Percentiles rank a stretch among this genome's conserved stretches.
Evolutionary conservation across 1,139 yeast genomes (phyloP).

Genomic region (Geotrichum fermentans): DNA sequence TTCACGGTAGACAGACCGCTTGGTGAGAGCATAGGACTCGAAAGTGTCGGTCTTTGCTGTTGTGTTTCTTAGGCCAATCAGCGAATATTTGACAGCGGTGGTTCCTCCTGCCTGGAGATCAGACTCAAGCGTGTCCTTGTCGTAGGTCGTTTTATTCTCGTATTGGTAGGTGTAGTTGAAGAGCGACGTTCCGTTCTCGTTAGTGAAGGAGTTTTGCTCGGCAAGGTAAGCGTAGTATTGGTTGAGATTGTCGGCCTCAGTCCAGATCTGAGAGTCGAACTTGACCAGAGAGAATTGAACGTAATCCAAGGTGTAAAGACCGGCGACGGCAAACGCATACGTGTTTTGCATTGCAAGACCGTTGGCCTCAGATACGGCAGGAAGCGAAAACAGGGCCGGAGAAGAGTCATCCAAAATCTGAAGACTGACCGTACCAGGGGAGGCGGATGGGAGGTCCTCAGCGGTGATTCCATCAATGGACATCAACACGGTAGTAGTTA

Average conservation of each 20-base stretch:
- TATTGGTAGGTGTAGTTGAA: constrained; percentile 21
- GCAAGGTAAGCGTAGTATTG: constrained; percentile 15
- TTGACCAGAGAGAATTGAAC: constrained; percentile 14
- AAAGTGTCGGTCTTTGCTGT: constrained; percentile 14
- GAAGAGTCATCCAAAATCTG: constrained; percentile 15
- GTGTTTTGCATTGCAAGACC: constrained; percentile 1
- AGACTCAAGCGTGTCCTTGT: constrained; percentile 7
- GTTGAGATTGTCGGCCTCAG: constrained; percentile 11
- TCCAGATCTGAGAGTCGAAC: constrained; percentile 14
- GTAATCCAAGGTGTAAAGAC: constrained; percentile 16
- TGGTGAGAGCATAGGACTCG: constrained; percentile 17
- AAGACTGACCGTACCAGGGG: constrained; percentile 17
- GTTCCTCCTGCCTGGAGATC: constrained; percentile 13
- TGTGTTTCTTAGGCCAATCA: constrained; percentile 16
- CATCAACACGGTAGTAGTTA: constrained; percentile 18
- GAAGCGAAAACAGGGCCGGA: constrained; percentile 17
- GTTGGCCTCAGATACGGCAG: constrained; percentile 8
- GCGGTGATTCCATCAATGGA: constrained; percentile 18
- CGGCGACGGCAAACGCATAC: constrained; percentile 19
- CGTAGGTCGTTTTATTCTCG: constrained; percentile 3
- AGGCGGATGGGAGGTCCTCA: constrained; percentile 12
- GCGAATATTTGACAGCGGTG: constrained; percentile 11
- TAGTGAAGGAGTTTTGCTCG: constrained; percentile 8
- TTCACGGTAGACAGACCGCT: constrained; percentile 19
- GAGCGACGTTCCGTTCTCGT: constrained; percentile 11